These are phyloP conservation scores for Phenoliferia sp. DNA, from an alignment of 1,284 basidiomycete genomes.

Conservation along the genomic window DNA sequence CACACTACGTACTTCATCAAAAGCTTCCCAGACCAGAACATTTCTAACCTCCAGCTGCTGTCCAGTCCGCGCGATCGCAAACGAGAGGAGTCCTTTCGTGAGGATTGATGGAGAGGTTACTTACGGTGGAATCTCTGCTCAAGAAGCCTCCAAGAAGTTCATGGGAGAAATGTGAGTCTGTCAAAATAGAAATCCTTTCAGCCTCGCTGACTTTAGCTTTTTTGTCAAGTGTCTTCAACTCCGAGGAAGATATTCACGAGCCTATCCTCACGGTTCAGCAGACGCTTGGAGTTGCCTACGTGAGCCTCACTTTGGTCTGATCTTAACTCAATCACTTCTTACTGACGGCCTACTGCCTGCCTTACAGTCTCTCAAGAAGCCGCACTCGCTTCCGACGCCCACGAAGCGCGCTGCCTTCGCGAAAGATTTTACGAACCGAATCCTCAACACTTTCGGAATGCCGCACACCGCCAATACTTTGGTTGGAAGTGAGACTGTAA, in stretches of 20 bases:
- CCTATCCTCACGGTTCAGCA: conserved; percentile 56
- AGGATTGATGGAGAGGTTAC: conserved; percentile 50
- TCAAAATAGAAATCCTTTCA: neutral
- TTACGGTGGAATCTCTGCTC: conserved; percentile 52
- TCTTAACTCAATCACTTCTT: neutral
- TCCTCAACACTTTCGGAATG: conserved; percentile 40
- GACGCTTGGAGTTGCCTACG: neutral
- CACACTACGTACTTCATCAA: conserved; percentile 37
- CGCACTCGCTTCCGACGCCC: neutral
- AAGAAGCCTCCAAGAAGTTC: conserved; percentile 50
- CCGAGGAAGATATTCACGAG: conserved; percentile 53
- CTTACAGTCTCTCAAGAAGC: conserved; percentile 1
- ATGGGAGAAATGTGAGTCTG: conserved; percentile 66
- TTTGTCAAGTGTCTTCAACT: conserved; percentile 26
- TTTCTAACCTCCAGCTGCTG: conserved; percentile 23
- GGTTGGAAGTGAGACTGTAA: conserved; percentile 53
- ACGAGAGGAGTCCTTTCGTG: conserved; percentile 39
- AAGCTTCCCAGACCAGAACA: neutral
- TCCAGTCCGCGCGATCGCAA: conserved; percentile 32
- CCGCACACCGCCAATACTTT: conserved; percentile 55
- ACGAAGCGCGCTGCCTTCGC: neutral
- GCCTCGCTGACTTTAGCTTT: neutral
- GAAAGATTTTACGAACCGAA: neutral
- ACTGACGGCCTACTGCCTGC: too few relatives aligned
- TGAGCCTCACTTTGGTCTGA: neutral